Evolutionary conservation across 148 eudicot genomes (phyloP), one percentile per base, ranked within the genome.

Genomic region (Heliosperma pusillum): DNA sequence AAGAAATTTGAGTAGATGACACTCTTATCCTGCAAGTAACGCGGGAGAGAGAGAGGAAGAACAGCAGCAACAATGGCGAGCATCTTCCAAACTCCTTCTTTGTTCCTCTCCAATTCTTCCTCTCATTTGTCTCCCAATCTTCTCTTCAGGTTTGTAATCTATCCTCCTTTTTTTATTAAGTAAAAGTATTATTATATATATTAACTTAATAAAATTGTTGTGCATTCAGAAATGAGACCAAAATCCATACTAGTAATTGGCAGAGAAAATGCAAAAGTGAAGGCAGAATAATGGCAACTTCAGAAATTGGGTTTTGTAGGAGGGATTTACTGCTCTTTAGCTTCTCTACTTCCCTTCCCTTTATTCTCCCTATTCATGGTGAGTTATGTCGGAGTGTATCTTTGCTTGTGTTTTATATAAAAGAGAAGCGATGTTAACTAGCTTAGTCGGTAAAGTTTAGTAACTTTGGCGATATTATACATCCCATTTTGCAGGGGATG

Each of bases 291-390:
- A 69, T 76, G 70, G 86, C 76, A 56, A 62, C 83, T 69, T 73
- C 79, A 26, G 79, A 85, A 80, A 52, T 73, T 58, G 88, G 85
- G 85, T 24, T 87, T 64, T 80, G 27, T 72, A 88, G 88, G 85
- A 90, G 97, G 87, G 96, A 89, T 81, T 77, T 90, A 7, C 44
- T 89, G 82, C 84, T 88, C 58, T 77, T 86, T 78, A 89, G 91
- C 20, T 74, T 87, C 10, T 86, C 93, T 77, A 70, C 97, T 77
- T 84, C 97, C 11, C 13, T 92, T 66, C 76, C 83, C 47, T 78
- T 81, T 25, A 12, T 84, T 76, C 76, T 87, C 60, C 89, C 95
- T 22, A 42, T 77, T 56, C 63, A 52, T 77, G 91, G 93, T 91
- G 61, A 78, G 78, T 36, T n/a, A n/a, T n/a, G n/a, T n/a, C n/a